These are phyloP conservation scores for Jamesozyma rosinii DNA, from an alignment of 805 yeast species.

Conservation along the genomic window DNA sequence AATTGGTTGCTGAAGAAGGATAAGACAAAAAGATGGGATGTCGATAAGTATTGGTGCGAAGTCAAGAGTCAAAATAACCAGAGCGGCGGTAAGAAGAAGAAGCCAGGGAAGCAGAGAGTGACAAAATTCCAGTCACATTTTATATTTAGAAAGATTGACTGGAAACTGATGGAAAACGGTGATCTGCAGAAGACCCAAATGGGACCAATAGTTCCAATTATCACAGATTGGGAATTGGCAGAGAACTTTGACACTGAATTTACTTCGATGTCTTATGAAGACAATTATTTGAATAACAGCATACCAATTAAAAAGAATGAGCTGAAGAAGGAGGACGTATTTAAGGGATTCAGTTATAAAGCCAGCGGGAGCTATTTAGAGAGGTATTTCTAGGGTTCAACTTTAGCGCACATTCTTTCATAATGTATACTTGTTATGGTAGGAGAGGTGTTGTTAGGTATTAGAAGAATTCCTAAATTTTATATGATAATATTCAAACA, in stretches of 20 bases:
- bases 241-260: constrained; percentile 79
- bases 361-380: constrained; percentile 31
- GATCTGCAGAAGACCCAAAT: constrained; percentile 34
- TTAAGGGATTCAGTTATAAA: constrained; percentile 32
- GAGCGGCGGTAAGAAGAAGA: constrained; percentile 16
- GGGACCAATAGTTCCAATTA: constrained; percentile 78
- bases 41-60: constrained; percentile 42
- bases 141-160: constrained; percentile 68
- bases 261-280: constrained; percentile 53
- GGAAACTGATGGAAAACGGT: constrained; percentile 50
- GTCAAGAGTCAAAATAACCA: constrained; percentile 8
- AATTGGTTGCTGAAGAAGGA: constrained; percentile 58
- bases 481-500: too few relatives aligned
- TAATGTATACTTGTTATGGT: too few relatives aligned
- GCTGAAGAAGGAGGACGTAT: constrained; percentile 14
- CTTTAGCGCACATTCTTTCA: too few relatives aligned
- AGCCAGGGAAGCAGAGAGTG: constrained; percentile 24
- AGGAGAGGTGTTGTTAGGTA: too few relatives aligned
- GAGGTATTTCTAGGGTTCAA: constrained; percentile 21
- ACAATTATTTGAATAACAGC: constrained; percentile 9
- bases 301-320: constrained; percentile 3
- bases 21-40: constrained; percentile 56
- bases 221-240: constrained; percentile 73
- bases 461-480: too few relatives aligned
- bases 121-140: constrained; percentile 48